phyloP scores from a whole-genome alignment of 1,284 basidiomycete species.

The Ceratobasidium sp. region DNA sequence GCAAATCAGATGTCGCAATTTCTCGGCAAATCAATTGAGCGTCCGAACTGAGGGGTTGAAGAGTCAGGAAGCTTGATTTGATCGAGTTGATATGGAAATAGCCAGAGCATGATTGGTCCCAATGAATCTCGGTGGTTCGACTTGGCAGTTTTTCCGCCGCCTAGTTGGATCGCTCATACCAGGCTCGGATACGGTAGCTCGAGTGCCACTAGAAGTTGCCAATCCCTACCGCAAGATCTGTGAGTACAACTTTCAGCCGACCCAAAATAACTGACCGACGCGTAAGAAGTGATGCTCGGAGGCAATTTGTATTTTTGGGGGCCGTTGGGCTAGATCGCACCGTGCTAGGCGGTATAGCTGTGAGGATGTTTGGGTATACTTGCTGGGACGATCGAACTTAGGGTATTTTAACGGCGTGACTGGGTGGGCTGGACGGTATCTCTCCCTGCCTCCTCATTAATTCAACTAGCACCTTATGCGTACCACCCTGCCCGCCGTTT shows the following conservation, averaged over 20 bases:
- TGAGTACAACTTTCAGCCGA: background rate
- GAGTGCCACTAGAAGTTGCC: background rate
- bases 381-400: background rate
- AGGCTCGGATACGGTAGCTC: background rate
- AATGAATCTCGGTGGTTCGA: background rate
- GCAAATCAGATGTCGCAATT: no score
- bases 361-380: background rate
- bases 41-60: no score
- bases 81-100: background rate
- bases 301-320: background rate
- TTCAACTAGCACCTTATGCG: background rate
- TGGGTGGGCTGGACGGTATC: background rate
- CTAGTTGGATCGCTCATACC: background rate
- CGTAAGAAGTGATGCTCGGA: background rate
- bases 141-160: background rate
- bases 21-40: no score
- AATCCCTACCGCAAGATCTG: background rate
- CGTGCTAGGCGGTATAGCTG: background rate
- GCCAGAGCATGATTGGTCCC: background rate
- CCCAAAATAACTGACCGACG: background rate
- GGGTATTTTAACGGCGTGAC: no score
- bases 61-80: background rate
- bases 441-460: background rate
- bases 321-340: no score
- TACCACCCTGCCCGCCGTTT: background rate